phyloP scores from a whole-genome alignment of 495 filamentous ascomycete genomes.

The Daldinia vernicosa region DNA sequence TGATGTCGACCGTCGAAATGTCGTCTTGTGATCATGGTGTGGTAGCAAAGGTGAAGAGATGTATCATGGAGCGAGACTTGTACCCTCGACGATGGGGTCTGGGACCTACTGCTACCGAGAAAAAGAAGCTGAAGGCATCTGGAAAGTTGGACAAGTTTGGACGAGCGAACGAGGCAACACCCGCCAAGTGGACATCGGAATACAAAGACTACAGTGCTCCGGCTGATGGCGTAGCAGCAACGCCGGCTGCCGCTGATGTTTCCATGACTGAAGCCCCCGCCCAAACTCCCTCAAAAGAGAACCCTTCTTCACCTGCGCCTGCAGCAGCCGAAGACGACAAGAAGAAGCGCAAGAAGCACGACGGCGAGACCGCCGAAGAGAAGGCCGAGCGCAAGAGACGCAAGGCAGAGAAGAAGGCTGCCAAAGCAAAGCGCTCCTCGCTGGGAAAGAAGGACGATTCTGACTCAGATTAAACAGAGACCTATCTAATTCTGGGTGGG shows the following conservation, averaged over 20 bases:
- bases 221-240: constrained; percentile 43
- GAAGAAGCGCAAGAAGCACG: constrained; percentile 86
- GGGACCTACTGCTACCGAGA: constrained; percentile 87
- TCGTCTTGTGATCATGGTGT: constrained; percentile 93
- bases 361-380: constrained; percentile 80
- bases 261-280: constrained; percentile 44
- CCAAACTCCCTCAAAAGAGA: constrained; percentile 41
- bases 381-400: constrained; percentile 76
- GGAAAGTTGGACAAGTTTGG: constrained; percentile 98
- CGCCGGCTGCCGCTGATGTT: constrained; percentile 41
- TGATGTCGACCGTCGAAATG: constrained; percentile 94
- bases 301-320: constrained; percentile 48
- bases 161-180: constrained; percentile 88
- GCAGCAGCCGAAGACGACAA: constrained; percentile 50
- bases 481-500: constrained; percentile 5
- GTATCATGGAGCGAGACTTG: constrained; percentile 98
- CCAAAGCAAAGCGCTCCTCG: constrained; percentile 59
- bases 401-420: constrained; percentile 79
- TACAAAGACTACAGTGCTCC: constrained; percentile 86
- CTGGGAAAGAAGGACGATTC: constrained; percentile 46
- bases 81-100: constrained; percentile 96
- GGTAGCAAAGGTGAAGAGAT: constrained; percentile 96
- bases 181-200: constrained; percentile 84
- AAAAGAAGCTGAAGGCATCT: constrained; percentile 99
- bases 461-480: constrained; percentile 40